These are phyloP conservation scores for Chaetomium olivaceum DNA, from an alignment of 2,329 filamentous ascomycete genomes.

Conservation along the genomic window DNA sequence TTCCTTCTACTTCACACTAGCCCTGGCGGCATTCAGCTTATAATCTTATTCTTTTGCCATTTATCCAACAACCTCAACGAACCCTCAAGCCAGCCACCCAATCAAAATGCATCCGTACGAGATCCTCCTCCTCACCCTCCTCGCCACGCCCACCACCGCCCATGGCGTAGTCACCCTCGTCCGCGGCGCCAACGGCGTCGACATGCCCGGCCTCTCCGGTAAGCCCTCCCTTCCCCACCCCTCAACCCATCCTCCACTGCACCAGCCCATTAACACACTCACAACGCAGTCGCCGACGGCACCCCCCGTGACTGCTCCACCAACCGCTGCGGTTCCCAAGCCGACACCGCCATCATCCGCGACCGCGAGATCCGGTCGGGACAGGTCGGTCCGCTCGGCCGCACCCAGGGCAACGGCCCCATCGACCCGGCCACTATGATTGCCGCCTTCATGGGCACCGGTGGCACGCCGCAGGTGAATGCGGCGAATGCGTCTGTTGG, in stretches of 20 bases:
- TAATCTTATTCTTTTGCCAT: not conserved
- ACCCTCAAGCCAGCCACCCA: not conserved
- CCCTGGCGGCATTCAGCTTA: conserved; percentile 18
- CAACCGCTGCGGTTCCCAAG: conserved; percentile 64
- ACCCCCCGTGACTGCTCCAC: conserved; percentile 67
- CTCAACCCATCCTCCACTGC: not conserved
- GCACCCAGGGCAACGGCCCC: conserved; percentile 60
- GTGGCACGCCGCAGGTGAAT: conserved; percentile 33
- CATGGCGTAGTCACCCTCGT: conserved; percentile 61
- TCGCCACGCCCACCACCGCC: conserved; percentile 53
- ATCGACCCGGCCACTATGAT: conserved; percentile 60
- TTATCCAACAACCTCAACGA: not conserved
- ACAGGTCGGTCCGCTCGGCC: conserved; percentile 61
- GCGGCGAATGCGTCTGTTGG: conserved; percentile 27
- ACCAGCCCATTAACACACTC: no score
- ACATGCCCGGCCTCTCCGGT: conserved; percentile 61
- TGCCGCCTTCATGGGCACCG: conserved; percentile 59
- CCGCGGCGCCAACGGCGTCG: conserved; percentile 61
- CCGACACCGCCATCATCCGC: conserved; percentile 70
- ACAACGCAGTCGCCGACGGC: conserved; percentile 62
- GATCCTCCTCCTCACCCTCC: conserved; percentile 47
- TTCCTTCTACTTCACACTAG: conserved; percentile 7
- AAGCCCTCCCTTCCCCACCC: not conserved
- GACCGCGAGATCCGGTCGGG: conserved; percentile 56
- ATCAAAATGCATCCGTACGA: conserved; percentile 38